Base-by-base conservation (phyloP, 1,284 basidiomycete genomes). In the Rhodotorula mucilaginosa region DNA sequence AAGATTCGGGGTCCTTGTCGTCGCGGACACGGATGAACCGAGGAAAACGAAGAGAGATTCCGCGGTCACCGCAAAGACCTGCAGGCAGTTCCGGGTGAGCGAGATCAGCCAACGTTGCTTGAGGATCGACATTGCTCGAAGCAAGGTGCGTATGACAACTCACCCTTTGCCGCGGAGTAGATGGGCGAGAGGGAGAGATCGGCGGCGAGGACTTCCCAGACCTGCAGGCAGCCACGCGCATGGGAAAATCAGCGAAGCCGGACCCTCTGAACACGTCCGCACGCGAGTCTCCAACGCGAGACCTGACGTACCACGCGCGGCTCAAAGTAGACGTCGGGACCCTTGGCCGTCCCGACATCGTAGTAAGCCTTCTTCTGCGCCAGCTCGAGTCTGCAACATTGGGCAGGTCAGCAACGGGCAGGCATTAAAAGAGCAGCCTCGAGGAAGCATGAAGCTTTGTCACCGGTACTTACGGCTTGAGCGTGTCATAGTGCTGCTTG, bases 151-250 rank as follows among this genome's bases (percentile, higher is more conserved):
- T 7, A 44, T 44, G 31, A 21, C n/a, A 65, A 67, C 91, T 78
- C 77, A 95, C 93, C 96, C 81, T 94, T 91, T n/a, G 92, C 97
- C 7, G 97, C 97, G 8, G 92, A 92, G 81, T 99, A 99, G 46
- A 99, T 87, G 1, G 97, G 97, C 82, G 94, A 97, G 82, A 99
- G 83, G 81, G 93, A 97, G 77, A 99, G 81, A 83, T 99, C 97
- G 8, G 97, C 97, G 0, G 96, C 92, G 78, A 99, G 86, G 47
- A 99, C 95, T 83, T 99, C 97, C 95, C 96, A 99, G 2, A 99
- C 63, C 63, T 64, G 52, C 19, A 10, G n/a, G 4, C 19, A 26
- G 6, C 2, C 4, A 23, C 44, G 49, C 34, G 15, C 8, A 76
- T 34, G 46, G 39, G 18, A 79, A 18, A 12, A 31, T 18, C 7